Base-by-base conservation (phyloP, 2,329 filamentous ascomycete species). In the Pseudocercospora eumusae region DNA sequence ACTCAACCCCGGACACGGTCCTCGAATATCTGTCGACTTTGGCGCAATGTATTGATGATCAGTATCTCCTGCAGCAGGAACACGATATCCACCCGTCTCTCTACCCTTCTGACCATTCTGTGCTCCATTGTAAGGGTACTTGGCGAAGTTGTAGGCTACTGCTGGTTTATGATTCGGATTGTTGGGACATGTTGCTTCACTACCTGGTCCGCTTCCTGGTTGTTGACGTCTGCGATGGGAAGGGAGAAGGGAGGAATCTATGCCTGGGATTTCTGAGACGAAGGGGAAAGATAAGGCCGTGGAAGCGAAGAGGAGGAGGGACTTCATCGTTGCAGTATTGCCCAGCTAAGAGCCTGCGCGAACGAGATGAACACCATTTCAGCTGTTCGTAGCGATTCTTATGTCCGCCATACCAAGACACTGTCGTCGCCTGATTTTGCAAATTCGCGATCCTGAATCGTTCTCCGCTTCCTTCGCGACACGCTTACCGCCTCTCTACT, bases 111-210 rank as follows among this genome's bases (percentile, higher is more conserved):
- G 13, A 49, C 79, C 79, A 57, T 80, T 75, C 61, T 75, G 75
- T 2, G 80, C 79, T 21, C 74, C 73, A 45, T 76, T 78, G 67
- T 82, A 81, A n/a, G 76, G 78, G 56, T 71, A 79, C 57, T 73
- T 56, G 13, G 64, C 33, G 6, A 36, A 52, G 8, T 70, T 75
- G 59, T 75, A 71, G 0, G 75, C 72, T 11, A 71, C 72, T 5
- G 77, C 77, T 36, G 73, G 70, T 9, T 71, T 62, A 58, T 79
- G 77, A 52, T 77, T 71, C 6, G 73, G 40, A 56, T 79, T 79
- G 72, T 73, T 75, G 1, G 77, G 75, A 60, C 75, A 77, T 15
- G 60, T 70, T 1, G 69, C 71, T 20, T 74, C 62, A 31, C 68
- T 66, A 3, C 73, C 74, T 27, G 69, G 61, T 9, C 62, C 69